Evolutionary conservation across 192 early-diverging fungal genomes (phyloP).

Genomic region (Podila epigama): DNA sequence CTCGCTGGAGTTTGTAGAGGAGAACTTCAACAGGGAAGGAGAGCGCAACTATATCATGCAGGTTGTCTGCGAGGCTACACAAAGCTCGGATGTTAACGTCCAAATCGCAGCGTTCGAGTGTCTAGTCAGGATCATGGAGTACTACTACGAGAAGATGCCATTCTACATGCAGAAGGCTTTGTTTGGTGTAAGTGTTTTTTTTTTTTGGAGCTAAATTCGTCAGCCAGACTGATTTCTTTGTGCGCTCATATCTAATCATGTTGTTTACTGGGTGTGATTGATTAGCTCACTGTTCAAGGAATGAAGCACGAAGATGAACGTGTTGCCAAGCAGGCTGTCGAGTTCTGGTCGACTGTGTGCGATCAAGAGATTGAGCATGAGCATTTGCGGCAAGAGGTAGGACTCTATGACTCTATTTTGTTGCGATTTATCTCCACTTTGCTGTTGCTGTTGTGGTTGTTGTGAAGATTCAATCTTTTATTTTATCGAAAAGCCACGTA

Average conservation of each 20-base stretch:
- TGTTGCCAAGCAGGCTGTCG: conserved; percentile 96
- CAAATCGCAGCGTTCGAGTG: conserved; percentile 94
- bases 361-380: conserved; percentile 90
- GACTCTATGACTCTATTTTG: too few relatives aligned
- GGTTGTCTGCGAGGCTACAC: conserved; percentile 96
- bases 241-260: conserved; percentile 1
- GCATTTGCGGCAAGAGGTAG: conserved; percentile 68
- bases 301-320: conserved; percentile 91
- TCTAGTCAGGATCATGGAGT: conserved; percentile 95
- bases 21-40: conserved; percentile 92
- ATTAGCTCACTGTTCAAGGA: conserved; percentile 84
- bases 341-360: conserved; percentile 99
- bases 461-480: not conserved
- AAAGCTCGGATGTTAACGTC: conserved; percentile 75
- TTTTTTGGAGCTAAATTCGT: too few relatives aligned
- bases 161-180: conserved; percentile 98
- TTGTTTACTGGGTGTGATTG: conserved; percentile 1
- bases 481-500: too few relatives aligned
- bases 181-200: conserved; percentile 71
- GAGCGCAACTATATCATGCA: conserved; percentile 99
- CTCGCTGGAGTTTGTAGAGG: conserved; percentile 93
- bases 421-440: too few relatives aligned
- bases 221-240: too few relatives aligned
- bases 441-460: not conserved
- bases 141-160: conserved; percentile 97